phyloP scores from a whole-genome alignment of 2,329 filamentous ascomycete species.

The Apiospora koreana region DNA sequence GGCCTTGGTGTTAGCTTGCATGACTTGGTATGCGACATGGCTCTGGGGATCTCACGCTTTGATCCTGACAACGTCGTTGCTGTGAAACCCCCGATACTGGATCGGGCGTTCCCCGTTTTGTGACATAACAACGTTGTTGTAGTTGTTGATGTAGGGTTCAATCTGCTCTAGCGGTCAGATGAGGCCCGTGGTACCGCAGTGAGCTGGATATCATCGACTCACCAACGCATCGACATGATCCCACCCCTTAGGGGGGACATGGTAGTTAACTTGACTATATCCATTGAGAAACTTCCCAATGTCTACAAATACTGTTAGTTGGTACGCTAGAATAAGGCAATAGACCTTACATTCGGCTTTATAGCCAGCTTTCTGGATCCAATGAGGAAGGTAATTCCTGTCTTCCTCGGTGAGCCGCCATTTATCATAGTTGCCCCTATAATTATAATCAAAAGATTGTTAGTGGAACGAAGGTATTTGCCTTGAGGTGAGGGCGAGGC shows the following conservation, averaged over 20 bases:
- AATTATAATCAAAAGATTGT: too few species aligned
- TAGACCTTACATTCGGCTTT: conserved; percentile 15
- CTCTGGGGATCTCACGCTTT: not conserved
- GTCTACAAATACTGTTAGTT: not conserved
- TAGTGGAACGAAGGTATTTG: not conserved
- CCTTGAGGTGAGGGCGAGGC: too few species aligned
- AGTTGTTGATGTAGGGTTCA: conserved; percentile 13
- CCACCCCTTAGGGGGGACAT: conserved; percentile 5
- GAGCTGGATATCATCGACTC: not conserved
- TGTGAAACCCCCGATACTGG: not conserved
- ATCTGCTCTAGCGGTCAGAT: not conserved
- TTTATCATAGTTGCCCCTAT: conserved; percentile 21
- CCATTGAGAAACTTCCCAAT: conserved; percentile 15
- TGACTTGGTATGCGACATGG: too few species aligned
- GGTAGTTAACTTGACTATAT: conserved; percentile 1
- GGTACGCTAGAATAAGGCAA: not conserved
- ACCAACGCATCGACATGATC: conserved; percentile 15
- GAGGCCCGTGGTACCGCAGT: too few species aligned
- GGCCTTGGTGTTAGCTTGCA: not conserved
- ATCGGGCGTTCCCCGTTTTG: not conserved
- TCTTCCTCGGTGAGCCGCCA: conserved; percentile 17
- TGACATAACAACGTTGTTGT: conserved; percentile 14
- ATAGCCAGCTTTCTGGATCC: conserved; percentile 20
- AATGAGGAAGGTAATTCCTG: conserved; percentile 20
- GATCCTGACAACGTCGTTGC: not conserved